Evolutionary conservation across 805 yeast genomes (phyloP).

Genomic region (Saccharomycopsis fermentans): DNA sequence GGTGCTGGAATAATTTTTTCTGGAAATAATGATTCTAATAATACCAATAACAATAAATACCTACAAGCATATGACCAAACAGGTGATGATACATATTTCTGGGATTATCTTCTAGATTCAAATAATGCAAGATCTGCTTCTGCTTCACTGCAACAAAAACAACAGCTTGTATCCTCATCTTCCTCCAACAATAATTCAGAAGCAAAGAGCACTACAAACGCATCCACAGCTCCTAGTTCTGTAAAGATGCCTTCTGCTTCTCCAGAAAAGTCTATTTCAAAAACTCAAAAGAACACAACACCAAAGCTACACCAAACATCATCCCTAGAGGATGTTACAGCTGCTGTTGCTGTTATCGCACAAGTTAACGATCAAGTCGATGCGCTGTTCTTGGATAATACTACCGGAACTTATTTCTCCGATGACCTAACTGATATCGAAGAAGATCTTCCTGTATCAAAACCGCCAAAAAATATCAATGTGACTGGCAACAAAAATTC

Average conservation of each 20-base stretch:
- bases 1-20: not conserved
- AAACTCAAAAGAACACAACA: not conserved
- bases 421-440: conserved; percentile 96
- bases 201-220: not conserved
- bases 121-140: not conserved
- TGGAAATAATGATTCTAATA: conserved; percentile 21
- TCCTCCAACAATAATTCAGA: not conserved
- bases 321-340: not conserved
- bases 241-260: not conserved
- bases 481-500: not conserved
- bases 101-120: conserved; percentile 62
- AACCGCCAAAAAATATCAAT: conserved; percentile 38
- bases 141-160: not conserved
- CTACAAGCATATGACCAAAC: conserved; percentile 24
- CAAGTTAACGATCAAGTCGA: not conserved
- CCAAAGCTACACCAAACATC: not conserved
- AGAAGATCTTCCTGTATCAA: conserved; percentile 63
- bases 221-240: not conserved
- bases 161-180: not conserved
- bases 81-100: conserved; percentile 60
- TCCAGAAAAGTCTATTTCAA: not conserved
- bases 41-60: conserved; percentile 19
- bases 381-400: not conserved
- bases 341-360: not conserved
- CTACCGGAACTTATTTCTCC: not conserved